A percentile compares a stretch with the other conserved stretches of the same genome.
These are phyloP conservation scores for Brachypodium distachyon DNA, from an alignment of 202 grass and related monocot genomes.

Conservation along the genomic window DNA sequence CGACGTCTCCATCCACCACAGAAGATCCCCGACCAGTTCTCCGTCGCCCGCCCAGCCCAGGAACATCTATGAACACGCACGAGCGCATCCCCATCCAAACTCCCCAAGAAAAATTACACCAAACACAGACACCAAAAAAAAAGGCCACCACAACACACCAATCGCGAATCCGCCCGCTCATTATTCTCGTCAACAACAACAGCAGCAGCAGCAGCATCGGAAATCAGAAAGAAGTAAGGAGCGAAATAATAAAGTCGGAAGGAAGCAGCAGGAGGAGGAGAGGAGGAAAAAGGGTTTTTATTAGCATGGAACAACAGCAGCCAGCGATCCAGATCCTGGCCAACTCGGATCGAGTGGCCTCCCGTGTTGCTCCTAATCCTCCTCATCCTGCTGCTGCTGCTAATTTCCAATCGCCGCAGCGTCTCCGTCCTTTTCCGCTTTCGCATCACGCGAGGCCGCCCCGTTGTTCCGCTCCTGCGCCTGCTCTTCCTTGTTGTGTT, in stretches of 20 bases:
- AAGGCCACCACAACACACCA: slow-evolving; percentile 1
- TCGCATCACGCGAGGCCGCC: too few relatives aligned
- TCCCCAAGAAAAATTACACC: background rate
- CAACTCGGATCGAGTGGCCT: slow-evolving; percentile 45
- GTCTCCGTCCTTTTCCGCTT: slow-evolving; percentile 3
- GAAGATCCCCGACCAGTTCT: slow-evolving; percentile 37
- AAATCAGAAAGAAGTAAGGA: too few relatives aligned
- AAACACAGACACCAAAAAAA: slow-evolving; percentile 13
- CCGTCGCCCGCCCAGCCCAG: background rate
- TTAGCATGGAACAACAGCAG: slow-evolving; percentile 35
- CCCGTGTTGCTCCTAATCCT: slow-evolving; percentile 11
- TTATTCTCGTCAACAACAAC: background rate
- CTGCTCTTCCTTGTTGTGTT: background rate
- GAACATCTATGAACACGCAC: slow-evolving; percentile 29
- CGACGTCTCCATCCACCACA: background rate
- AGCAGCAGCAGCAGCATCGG: background rate
- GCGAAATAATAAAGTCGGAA: slow-evolving; percentile 34
- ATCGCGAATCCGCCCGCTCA: slow-evolving; percentile 14
- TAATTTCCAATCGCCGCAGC: background rate
- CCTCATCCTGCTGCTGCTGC: too few relatives aligned
- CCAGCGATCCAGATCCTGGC: slow-evolving; percentile 48
- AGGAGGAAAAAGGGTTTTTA: slow-evolving; percentile 39
- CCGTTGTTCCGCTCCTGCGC: slow-evolving; percentile 18
- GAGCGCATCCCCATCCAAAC: background rate
- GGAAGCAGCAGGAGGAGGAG: background rate